Evolutionary conservation across 2,329 filamentous ascomycete genomes (phyloP), one percentile per base, ranked within the genome.

Genomic region (Harringtonia lauricola): DNA sequence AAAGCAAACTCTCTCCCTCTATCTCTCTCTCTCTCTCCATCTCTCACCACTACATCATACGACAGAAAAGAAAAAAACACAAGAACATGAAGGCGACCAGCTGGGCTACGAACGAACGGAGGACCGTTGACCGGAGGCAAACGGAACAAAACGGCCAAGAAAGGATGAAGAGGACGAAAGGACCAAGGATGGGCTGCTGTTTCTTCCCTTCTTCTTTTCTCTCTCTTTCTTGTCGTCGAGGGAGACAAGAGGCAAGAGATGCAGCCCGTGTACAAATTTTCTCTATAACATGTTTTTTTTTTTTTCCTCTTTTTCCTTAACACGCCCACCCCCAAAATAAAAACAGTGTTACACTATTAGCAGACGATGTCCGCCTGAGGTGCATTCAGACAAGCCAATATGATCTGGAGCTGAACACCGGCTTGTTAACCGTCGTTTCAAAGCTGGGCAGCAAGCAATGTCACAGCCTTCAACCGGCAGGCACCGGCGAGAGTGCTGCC

Each of bases 1-100:
- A 75, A 48, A 22, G 13, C 24, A 7, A 7, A 6, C 10, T 10
- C 24, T 26, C 24, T 10, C 24, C 24, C 24, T 10, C 24, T 10
- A 6, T 10, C 24, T 10, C 24, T 10, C 24, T 10, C 24, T 10
- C 24, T 10, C 24, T 10, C 24, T 10, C 24, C 24, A 6, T 10
- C 24, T 7, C 24, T 10, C 24, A 6, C 24, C 6, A 26, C 24
- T n/a, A n/a, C n/a, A n/a, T n/a, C n/a, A 15, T 22, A 30, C 18
- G 35, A 14, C 19, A 37, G 3, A n/a, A 12, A 38, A 37, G 21
- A 22, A 39, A 45, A 36, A 39, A 33, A 33, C 33, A 47, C 44
- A n/a, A n/a, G n/a, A n/a, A n/a, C n/a, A n/a, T n/a, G n/a, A n/a
- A n/a, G 22, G 36, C 8, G 12, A 38, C 22, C 17, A 33, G 24